Percentiles rank a stretch among this genome's conserved stretches.
Evolutionary conservation across 2,329 filamentous ascomycete species (phyloP).

Genomic region (Albifimbria verrucaria): DNA sequence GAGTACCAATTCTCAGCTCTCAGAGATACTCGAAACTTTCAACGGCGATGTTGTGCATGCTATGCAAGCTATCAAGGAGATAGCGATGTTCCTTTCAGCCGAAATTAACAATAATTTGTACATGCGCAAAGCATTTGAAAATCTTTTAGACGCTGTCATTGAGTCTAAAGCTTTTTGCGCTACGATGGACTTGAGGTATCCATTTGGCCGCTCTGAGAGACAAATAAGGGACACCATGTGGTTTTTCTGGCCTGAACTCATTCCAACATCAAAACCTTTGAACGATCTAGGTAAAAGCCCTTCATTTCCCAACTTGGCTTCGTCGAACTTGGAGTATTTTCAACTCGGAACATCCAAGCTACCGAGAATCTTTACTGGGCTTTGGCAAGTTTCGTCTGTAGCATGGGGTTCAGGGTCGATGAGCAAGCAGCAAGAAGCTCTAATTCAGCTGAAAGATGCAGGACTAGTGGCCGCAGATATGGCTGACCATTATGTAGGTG

Average conservation of each 20-base stretch:
- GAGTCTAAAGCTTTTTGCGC: constrained; percentile 16
- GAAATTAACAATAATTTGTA: constrained; percentile 17
- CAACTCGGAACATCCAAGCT: too few species aligned
- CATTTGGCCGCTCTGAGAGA: constrained; percentile 21
- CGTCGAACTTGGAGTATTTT: constrained; percentile 14
- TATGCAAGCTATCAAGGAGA: constrained; percentile 33
- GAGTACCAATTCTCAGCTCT: too few species aligned
- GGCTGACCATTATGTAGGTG: constrained; percentile 47
- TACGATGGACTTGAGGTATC: constrained; percentile 1
- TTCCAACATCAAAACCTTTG: constrained; percentile 6
- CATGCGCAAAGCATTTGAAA: constrained; percentile 2
- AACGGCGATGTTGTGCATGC: constrained; percentile 34
- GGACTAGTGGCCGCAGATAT: constrained; percentile 39
- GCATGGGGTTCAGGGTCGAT: constrained; percentile 21
- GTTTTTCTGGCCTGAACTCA: constrained; percentile 21
- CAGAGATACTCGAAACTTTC: constrained; percentile 20
- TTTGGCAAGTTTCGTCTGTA: constrained; percentile 29
- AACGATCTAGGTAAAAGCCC: neutral
- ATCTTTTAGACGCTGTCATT: constrained; percentile 16
- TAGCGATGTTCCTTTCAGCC: constrained; percentile 11
- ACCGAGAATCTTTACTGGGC: constrained; percentile 25
- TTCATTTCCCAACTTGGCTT: constrained; percentile 13
- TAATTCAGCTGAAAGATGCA: constrained; percentile 11
- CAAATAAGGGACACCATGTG: constrained; percentile 26
- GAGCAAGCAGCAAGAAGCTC: constrained; percentile 12